These are phyloP conservation scores for Ceratobasidium sp. DNA, from an alignment of 1,284 basidiomycete species.

Conservation along the genomic window DNA sequence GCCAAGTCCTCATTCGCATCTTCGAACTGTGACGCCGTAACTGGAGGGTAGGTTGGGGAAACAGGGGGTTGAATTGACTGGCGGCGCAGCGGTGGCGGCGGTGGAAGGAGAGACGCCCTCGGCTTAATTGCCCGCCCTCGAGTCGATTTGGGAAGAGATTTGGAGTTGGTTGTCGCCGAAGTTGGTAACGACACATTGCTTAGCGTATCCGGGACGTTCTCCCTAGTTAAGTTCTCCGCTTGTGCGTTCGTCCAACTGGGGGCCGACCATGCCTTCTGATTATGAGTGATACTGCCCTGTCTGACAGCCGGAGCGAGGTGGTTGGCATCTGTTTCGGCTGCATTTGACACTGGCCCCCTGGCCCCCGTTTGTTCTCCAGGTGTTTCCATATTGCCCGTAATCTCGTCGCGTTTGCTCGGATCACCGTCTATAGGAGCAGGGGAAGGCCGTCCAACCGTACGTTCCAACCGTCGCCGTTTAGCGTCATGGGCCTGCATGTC, in stretches of 20 bases:
- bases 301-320: not conserved
- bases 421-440: not conserved
- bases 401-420: constrained; percentile 5
- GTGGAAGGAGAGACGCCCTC: not conserved
- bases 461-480: constrained; percentile 33
- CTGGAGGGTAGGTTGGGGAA: constrained; percentile 14
- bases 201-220: not conserved
- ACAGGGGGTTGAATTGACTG: not conserved
- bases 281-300: constrained; percentile 26
- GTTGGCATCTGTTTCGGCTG: not conserved
- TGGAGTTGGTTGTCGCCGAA: no score
- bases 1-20: constrained; percentile 36
- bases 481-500: not conserved
- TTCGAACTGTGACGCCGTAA: constrained; percentile 39
- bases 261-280: constrained; percentile 35
- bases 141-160: no score
- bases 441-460: constrained; percentile 1
- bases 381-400: constrained; percentile 7
- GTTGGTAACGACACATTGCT: not conserved
- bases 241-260: constrained; percentile 22
- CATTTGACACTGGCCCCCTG: not conserved
- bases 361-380: not conserved
- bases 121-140: not conserved
- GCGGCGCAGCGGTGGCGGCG: constrained; percentile 2
- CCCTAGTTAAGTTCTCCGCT: not conserved